A percentile compares a stretch with the other conserved stretches of the same genome.
These are phyloP conservation scores for Populus ilicifolia DNA, from an alignment of 345 rosid species.

Conservation along the genomic window DNA sequence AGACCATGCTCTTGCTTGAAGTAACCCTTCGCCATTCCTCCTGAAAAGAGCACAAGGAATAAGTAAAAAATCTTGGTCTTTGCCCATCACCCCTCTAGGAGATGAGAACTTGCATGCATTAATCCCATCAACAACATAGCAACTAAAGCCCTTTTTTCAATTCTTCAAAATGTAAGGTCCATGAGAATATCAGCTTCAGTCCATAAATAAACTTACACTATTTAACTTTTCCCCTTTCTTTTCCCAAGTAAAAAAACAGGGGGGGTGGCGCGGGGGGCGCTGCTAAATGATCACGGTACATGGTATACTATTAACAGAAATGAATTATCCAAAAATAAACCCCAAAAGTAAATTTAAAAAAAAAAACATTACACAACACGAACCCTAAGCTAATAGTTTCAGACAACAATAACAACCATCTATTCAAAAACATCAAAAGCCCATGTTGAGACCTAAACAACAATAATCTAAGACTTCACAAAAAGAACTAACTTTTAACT, in stretches of 20 bases:
- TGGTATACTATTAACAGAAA: background rate
- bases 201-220: background rate
- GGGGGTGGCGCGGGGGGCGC: too few relatives aligned
- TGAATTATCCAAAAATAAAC: background rate
- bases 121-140: background rate
- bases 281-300: background rate
- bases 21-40: constrained; percentile 70
- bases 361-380: background rate
- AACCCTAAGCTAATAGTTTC: background rate
- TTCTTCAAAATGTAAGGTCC: background rate
- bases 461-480: background rate
- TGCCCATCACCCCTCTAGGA: background rate
- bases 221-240: too few relatives aligned
- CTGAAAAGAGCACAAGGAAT: constrained; percentile 23
- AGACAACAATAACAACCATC: background rate
- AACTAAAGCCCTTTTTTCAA: background rate
- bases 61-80: background rate
- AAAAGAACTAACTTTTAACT: too few relatives aligned
- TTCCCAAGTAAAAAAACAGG: too few relatives aligned
- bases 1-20: constrained; percentile 95
- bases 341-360: background rate
- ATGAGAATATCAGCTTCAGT: background rate
- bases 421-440: background rate
- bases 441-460: background rate
- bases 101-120: background rate